Conservation (phyloP, 225 moss, liverwort and hornwort species). For the Pseudisothecium myosuroides region DNA sequence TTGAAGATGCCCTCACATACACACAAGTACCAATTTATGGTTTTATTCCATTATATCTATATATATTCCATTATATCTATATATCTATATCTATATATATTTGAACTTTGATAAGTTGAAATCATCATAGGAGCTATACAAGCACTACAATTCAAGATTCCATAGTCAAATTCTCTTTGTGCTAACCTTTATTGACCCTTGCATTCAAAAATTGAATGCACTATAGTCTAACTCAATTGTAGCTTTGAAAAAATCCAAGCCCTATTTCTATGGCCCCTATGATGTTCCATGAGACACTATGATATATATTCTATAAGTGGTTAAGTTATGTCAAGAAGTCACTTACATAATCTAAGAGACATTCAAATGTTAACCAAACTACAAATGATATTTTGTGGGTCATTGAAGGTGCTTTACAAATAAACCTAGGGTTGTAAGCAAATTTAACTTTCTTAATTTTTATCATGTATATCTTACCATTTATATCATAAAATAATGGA, state of each 20-base stretch:
- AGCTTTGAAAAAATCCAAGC: not conserved
- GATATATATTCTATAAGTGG: too few species aligned
- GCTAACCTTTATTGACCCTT: fast-evolving
- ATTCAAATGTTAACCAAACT: not conserved
- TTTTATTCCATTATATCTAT: not conserved
- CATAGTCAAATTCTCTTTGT: not conserved
- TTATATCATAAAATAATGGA: not conserved
- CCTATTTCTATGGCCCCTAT: not conserved
- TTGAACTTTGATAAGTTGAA: too few species aligned
- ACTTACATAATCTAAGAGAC: not conserved
- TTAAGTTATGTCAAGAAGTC: not conserved
- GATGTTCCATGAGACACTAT: too few species aligned
- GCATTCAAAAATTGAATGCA: fast-evolving
- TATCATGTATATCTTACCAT: not conserved
- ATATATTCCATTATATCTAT: too few species aligned
- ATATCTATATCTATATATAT: too few species aligned
- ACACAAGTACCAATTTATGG: not conserved
- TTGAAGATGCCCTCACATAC: too few species aligned
- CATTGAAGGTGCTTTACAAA: not conserved
- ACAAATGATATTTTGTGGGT: not conserved
- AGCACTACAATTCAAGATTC: not conserved
- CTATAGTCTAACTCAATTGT: not conserved
- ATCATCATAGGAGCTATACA: not conserved
- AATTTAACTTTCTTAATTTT: not conserved
- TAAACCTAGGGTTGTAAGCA: not conserved